Percentiles rank a stretch among this genome's conserved stretches.
phyloP scores from a whole-genome alignment of 805 yeast genomes.

The Ogataea minuta region DNA sequence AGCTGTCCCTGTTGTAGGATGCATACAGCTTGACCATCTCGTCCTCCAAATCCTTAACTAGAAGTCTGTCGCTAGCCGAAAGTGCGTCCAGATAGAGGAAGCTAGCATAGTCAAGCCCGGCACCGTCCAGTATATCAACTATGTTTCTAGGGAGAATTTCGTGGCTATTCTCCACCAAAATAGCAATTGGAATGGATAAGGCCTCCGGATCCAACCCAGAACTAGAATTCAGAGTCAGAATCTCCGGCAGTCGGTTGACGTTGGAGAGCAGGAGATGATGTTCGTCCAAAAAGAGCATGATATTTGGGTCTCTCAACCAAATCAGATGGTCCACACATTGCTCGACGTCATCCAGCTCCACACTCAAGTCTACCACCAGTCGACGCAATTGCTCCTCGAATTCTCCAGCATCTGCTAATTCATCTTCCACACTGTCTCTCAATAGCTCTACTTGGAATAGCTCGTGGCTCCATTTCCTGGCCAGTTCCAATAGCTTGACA shows the following conservation, averaged over 20 bases:
- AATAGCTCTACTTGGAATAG: conserved; percentile 49
- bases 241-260: conserved; percentile 47
- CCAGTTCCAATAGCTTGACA: conserved; percentile 39
- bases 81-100: conserved; percentile 66
- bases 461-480: conserved; percentile 56
- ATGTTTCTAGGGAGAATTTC: conserved; percentile 58
- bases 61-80: conserved; percentile 52
- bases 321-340: conserved; percentile 67
- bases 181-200: conserved; percentile 44
- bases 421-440: conserved; percentile 46
- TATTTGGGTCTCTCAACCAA: conserved; percentile 48
- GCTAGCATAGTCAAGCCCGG: conserved; percentile 47
- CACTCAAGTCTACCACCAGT: conserved; percentile 51
- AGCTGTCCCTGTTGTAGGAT: conserved; percentile 50
- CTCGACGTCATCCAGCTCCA: conserved; percentile 54
- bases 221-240: conserved; percentile 38
- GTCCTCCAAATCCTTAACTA: conserved; percentile 60
- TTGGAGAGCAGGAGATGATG: conserved; percentile 61
- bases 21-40: conserved; percentile 65
- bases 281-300: conserved; percentile 55
- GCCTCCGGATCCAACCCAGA: conserved; percentile 33
- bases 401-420: conserved; percentile 25
- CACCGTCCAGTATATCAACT: conserved; percentile 43
- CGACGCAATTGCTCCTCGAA: conserved; percentile 34
- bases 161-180: conserved; percentile 63